Percentiles rank a stretch among this genome's conserved stretches.
Evolutionary conservation across 257 asterid genomes (phyloP).

Genomic region (Lavandula angustifolia): DNA sequence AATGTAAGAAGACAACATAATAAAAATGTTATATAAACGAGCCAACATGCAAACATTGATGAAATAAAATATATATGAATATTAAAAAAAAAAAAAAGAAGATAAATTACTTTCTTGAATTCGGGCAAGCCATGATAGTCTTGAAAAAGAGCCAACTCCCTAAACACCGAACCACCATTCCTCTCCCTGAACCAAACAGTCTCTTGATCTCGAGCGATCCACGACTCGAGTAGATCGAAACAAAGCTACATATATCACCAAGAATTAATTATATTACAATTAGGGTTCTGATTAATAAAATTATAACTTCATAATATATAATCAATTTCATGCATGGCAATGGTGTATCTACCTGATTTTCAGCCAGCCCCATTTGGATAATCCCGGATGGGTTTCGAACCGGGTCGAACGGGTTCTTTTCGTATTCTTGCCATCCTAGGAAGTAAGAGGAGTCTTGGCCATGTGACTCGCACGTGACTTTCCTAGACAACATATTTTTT

Average conservation of each 20-base stretch:
- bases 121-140: constrained; percentile 57
- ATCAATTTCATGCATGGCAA: not conserved
- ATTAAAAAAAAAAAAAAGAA: no score
- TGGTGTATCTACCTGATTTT: constrained; percentile 41
- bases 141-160: constrained; percentile 55
- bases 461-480: constrained; percentile 50
- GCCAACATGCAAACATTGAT: not conserved
- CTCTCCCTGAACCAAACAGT: constrained; percentile 26
- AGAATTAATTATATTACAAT: not conserved
- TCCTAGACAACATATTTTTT: constrained; percentile 46
- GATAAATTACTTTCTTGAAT: constrained; percentile 43
- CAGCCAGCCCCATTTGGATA: constrained; percentile 60
- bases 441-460: constrained; percentile 60
- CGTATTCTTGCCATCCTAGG: constrained; percentile 52
- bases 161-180: constrained; percentile 40
- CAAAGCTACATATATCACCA: constrained; percentile 38
- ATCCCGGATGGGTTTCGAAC: constrained; percentile 50
- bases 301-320: not conserved
- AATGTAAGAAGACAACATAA: not conserved
- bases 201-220: constrained; percentile 40
- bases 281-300: no score
- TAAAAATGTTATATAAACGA: not conserved
- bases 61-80: no score
- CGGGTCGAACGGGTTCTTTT: constrained; percentile 45
- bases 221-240: constrained; percentile 47